Conservation (phyloP, 768 basidiomycete genomes). For the Serendipita sp. region DNA sequence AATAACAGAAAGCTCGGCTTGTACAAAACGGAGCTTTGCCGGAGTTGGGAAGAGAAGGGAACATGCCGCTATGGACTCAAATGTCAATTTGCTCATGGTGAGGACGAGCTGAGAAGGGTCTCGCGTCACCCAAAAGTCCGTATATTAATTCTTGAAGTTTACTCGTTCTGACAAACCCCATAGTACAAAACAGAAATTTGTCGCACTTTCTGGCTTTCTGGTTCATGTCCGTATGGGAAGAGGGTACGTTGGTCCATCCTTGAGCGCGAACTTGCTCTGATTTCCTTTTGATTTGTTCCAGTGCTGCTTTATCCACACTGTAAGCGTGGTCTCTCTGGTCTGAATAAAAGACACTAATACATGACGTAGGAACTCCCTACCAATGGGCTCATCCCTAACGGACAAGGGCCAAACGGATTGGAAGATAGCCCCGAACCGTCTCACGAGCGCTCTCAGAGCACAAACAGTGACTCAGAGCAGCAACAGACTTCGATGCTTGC, state of each 20-base stretch:
- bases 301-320: slow-evolving; percentile 89
- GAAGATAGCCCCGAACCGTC: background rate
- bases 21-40: slow-evolving; percentile 81
- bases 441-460: slow-evolving; percentile 36
- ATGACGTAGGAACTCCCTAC: slow-evolving; percentile 25
- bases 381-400: slow-evolving; percentile 10
- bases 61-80: slow-evolving; percentile 71
- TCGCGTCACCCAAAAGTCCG: slow-evolving; percentile 75
- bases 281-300: background rate
- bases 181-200: slow-evolving; percentile 93
- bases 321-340: slow-evolving; percentile 41
- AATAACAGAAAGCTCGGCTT: slow-evolving; percentile 82
- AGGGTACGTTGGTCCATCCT: slow-evolving; percentile 18
- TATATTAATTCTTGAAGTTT: slow-evolving; percentile 3
- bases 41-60: slow-evolving; percentile 88
- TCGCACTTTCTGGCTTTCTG: slow-evolving; percentile 90
- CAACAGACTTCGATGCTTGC: slow-evolving; percentile 55
- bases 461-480: slow-evolving; percentile 69
- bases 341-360: slow-evolving; percentile 22
- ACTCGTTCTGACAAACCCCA: slow-evolving; percentile 12
- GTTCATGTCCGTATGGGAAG: slow-evolving; percentile 84
- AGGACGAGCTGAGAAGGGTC: slow-evolving; percentile 74
- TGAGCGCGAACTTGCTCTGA: background rate
- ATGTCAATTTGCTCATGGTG: slow-evolving; percentile 88
- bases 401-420: slow-evolving; percentile 30